These are phyloP conservation scores for Mycena filopes DNA, from an alignment of 768 basidiomycete genomes.

Conservation along the genomic window DNA sequence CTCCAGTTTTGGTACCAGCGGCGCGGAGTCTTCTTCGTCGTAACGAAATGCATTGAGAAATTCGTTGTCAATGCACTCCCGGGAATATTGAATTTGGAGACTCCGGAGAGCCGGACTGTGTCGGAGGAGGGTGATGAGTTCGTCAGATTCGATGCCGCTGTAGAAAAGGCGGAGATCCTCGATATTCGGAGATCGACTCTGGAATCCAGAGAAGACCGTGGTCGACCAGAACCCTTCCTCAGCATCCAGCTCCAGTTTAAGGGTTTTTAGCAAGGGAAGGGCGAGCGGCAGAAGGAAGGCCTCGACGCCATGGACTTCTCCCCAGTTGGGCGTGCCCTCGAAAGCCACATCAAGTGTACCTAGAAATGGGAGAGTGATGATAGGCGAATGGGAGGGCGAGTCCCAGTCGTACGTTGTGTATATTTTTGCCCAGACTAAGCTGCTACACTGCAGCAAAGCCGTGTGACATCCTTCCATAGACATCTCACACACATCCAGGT, in stretches of 20 bases:
- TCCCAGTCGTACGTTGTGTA: conserved; percentile 2
- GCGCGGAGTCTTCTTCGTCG: background rate
- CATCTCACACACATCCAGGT: background rate
- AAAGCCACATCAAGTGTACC: background rate
- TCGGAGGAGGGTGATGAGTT: conserved; percentile 1
- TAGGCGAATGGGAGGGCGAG: background rate
- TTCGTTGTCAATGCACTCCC: background rate
- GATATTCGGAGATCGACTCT: conserved; percentile 5
- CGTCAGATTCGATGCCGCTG: background rate
- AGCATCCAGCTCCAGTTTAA: conserved; percentile 2
- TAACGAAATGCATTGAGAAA: conserved; percentile 2
- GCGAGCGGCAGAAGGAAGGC: conserved; percentile 13
- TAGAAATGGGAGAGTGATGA: conserved; percentile 6
- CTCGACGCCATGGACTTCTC: background rate
- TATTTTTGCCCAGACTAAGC: conserved; percentile 2
- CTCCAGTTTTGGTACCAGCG: conserved; percentile 11
- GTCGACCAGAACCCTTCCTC: conserved; percentile 4
- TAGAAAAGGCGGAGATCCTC: background rate
- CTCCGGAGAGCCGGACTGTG: background rate
- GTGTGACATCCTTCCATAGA: background rate
- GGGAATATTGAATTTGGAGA: background rate
- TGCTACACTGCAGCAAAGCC: conserved; percentile 13
- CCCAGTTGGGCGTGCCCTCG: background rate
- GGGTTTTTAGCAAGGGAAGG: conserved; percentile 8
- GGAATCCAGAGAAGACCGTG: background rate